A percentile compares a stretch with the other conserved stretches of the same genome.
These are phyloP conservation scores for Alloascoidea africana DNA, from an alignment of 805 yeast genomes.

Conservation along the genomic window DNA sequence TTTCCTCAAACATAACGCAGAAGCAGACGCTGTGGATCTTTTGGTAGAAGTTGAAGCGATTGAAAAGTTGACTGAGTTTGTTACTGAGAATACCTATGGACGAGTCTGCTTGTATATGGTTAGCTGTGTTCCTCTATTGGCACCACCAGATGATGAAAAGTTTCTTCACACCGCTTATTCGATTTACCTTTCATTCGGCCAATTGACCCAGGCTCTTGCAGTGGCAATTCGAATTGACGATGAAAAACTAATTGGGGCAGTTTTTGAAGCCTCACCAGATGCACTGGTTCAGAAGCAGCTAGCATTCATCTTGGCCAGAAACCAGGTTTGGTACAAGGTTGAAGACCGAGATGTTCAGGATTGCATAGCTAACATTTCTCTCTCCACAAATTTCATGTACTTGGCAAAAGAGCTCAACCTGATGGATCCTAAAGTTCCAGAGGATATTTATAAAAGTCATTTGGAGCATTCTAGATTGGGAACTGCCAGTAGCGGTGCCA, in stretches of 20 bases:
- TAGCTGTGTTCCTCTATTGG: conserved; percentile 89
- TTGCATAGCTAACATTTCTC: conserved; percentile 63
- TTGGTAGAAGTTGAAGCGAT: conserved; percentile 80
- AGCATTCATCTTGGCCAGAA: conserved; percentile 78
- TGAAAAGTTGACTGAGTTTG: conserved; percentile 67
- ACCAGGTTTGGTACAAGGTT: conserved; percentile 61
- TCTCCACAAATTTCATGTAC: conserved; percentile 68
- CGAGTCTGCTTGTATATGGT: conserved; percentile 92
- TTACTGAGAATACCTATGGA: conserved; percentile 69
- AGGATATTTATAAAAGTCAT: conserved; percentile 86
- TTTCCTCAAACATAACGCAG: conserved; percentile 90
- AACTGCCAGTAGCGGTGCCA: conserved; percentile 26
- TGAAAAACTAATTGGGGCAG: conserved; percentile 59
- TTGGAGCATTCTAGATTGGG: conserved; percentile 58
- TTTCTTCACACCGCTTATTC: conserved; percentile 81
- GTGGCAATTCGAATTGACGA: conserved; percentile 84
- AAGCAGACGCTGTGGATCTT: conserved; percentile 95
- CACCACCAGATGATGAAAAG: conserved; percentile 84
- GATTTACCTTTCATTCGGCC: conserved; percentile 65
- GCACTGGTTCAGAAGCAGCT: conserved; percentile 65
- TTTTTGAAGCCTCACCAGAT: conserved; percentile 72
- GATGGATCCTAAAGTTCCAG: conserved; percentile 84
- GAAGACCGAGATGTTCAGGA: conserved; percentile 50
- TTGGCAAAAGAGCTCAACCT: conserved; percentile 79
- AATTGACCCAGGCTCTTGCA: conserved; percentile 79